These are phyloP conservation scores for Cordyceps farinosa DNA, from an alignment of 2,329 filamentous ascomycete genomes.

Conservation along the genomic window DNA sequence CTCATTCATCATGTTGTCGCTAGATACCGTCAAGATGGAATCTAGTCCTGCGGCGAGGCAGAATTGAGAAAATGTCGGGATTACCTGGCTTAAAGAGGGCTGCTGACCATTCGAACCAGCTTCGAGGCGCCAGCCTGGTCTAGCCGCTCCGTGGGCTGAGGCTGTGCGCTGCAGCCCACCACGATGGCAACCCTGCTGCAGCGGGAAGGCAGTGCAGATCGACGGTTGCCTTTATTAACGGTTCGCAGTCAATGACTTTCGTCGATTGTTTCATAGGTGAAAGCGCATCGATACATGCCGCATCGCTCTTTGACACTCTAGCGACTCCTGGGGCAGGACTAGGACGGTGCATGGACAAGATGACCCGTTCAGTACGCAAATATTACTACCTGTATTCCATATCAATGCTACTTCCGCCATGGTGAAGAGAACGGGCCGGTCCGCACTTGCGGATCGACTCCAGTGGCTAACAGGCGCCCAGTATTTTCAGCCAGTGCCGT, in stretches of 20 bases:
- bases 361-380: background rate
- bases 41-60: background rate
- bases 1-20: slow-evolving; percentile 6
- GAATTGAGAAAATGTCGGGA: too few relatives aligned
- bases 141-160: background rate
- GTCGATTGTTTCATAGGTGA: too few relatives aligned
- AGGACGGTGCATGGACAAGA: background rate
- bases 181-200: background rate
- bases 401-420: background rate
- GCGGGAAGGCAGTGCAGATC: background rate
- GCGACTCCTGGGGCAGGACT: background rate
- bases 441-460: background rate
- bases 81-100: background rate
- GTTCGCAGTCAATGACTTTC: too few relatives aligned
- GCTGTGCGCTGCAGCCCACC: slow-evolving; percentile 1
- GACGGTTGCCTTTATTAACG: background rate
- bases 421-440: background rate
- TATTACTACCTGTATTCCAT: background rate
- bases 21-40: background rate
- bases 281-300: too few relatives aligned
- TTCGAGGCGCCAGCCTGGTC: background rate
- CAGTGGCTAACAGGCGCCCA: background rate
- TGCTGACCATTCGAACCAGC: background rate
- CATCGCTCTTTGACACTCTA: too few relatives aligned
- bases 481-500: background rate